A percentile compares a stretch with the other conserved stretches of the same genome.
These are phyloP conservation scores for Mortierella sp. DNA, from an alignment of 371 early-diverging fungal species.

Conservation along the genomic window DNA sequence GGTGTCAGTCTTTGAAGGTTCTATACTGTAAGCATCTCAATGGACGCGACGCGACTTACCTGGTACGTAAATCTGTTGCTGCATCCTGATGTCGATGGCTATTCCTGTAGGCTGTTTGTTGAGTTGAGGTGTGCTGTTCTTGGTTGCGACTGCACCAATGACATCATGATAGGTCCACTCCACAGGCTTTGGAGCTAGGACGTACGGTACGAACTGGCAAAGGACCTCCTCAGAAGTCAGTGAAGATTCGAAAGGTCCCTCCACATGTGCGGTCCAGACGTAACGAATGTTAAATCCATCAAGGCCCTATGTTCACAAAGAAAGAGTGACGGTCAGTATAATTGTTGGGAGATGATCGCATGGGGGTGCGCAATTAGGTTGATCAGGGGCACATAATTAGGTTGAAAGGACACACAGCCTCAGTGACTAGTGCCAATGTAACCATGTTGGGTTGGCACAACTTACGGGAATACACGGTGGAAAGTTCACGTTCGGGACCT, in stretches of 20 bases:
- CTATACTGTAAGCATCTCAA: no score
- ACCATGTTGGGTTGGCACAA: not conserved
- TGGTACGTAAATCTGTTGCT: conserved; percentile 50
- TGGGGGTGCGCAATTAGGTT: no score
- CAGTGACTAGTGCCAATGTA: not conserved
- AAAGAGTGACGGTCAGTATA: not conserved
- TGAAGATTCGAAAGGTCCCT: conserved; percentile 56
- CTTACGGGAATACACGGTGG: conserved; percentile 54
- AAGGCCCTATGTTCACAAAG: conserved; percentile 15
- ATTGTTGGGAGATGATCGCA: no score
- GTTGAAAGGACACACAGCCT: no score
- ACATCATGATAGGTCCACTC: conserved; percentile 48
- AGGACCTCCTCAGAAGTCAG: conserved; percentile 44
- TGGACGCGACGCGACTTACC: conserved; percentile 7
- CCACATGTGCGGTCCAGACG: conserved; percentile 67
- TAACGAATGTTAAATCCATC: conserved; percentile 47
- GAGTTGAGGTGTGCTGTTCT: conserved; percentile 40
- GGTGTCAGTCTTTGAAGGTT: no score
- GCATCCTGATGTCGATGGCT: conserved; percentile 41
- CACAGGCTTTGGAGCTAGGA: conserved; percentile 50
- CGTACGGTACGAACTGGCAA: conserved; percentile 50
- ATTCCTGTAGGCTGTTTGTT: conserved; percentile 33
- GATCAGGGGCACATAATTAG: no score
- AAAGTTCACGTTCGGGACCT: conserved; percentile 59
- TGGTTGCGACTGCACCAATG: conserved; percentile 19